Evolutionary conservation across 2,329 filamentous ascomycete genomes (phyloP).

Genomic region (Thermothelomyces thermophilus): DNA sequence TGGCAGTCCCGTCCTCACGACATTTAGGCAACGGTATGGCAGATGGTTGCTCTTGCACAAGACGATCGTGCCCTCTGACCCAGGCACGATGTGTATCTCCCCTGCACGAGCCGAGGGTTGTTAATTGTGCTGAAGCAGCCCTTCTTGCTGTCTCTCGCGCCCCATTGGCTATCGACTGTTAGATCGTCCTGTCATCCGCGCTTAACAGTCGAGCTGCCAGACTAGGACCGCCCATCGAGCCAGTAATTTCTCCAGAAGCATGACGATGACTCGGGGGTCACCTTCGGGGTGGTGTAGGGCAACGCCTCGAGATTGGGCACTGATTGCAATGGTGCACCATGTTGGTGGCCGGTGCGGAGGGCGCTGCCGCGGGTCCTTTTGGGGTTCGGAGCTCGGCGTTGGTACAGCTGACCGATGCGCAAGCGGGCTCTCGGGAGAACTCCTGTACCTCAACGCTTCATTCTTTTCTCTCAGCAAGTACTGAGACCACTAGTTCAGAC

Average conservation of each 20-base stretch:
- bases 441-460: background rate
- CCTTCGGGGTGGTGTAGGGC: constrained; percentile 2
- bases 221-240: constrained; percentile 4
- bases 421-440: background rate
- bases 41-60: constrained; percentile 4
- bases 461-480: background rate
- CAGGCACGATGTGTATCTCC: background rate
- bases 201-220: constrained; percentile 9
- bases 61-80: constrained; percentile 3
- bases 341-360: background rate
- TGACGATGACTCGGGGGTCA: background rate
- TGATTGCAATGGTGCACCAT: background rate
- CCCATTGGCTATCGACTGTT: constrained; percentile 6
- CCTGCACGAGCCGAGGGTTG: constrained; percentile 5
- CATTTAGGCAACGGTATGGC: constrained; percentile 1
- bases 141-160: background rate
- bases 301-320: background rate
- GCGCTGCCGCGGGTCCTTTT: constrained; percentile 4
- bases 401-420: background rate
- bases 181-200: constrained; percentile 5
- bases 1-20: background rate
- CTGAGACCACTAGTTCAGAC: no score
- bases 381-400: background rate
- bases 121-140: background rate
- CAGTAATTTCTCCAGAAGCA: constrained; percentile 5